Conservation (phyloP, 805 yeast species). For the Saccharomycopsis synnaedendra region DNA sequence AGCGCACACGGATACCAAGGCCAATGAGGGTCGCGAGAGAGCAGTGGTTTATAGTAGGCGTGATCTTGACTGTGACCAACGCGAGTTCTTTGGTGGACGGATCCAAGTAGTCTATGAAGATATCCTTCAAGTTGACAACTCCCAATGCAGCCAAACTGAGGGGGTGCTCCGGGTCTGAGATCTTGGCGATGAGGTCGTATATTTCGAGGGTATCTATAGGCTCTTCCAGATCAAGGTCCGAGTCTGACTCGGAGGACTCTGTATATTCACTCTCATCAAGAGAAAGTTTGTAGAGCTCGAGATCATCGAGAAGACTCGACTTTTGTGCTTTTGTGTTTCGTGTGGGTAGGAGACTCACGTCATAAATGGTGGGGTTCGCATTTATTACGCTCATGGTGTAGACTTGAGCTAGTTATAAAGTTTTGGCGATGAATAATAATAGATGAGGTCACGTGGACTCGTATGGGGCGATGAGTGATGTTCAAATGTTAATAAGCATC, state of each 20-base stretch:
- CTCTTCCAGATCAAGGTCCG: conserved; percentile 24
- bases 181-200: conserved; percentile 72
- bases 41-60: conserved; percentile 98
- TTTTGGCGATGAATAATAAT: too few species aligned
- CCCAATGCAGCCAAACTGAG: conserved; percentile 87
- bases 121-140: conserved; percentile 80
- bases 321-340: conserved; percentile 25
- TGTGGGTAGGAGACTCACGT: conserved; percentile 65
- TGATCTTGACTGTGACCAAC: conserved; percentile 69
- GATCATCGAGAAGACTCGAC: conserved; percentile 17
- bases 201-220: conserved; percentile 81
- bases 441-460: too few species aligned
- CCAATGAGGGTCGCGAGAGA: conserved; percentile 94
- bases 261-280: background rate
- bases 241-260: conserved; percentile 14
- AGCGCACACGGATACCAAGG: conserved; percentile 81
- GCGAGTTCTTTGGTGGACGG: conserved; percentile 38
- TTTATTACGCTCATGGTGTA: conserved; percentile 62
- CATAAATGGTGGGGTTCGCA: conserved; percentile 83
- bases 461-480: too few species aligned
- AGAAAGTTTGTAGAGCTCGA: conserved; percentile 1
- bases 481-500: too few species aligned
- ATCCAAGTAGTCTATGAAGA: conserved; percentile 36
- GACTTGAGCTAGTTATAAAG: too few species aligned
- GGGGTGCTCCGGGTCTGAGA: conserved; percentile 97